phyloP scores from a whole-genome alignment of 2,329 filamentous ascomycete genomes.

The Sporothrix brunneoviolacea region DNA sequence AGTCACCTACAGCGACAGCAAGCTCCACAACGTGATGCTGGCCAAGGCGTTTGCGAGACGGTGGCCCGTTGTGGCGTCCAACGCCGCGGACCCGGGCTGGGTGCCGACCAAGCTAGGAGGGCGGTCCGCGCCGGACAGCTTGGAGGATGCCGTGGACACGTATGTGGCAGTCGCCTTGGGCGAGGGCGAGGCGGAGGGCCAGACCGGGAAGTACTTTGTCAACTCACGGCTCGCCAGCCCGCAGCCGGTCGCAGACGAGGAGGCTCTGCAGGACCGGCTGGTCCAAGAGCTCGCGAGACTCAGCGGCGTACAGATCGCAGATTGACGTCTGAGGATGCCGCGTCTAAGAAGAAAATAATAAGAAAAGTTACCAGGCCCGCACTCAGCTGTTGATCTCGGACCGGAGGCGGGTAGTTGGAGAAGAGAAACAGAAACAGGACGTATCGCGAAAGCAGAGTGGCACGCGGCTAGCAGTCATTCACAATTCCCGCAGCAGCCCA shows the following conservation, averaged over 20 bases:
- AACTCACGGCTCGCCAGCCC: constrained; percentile 24
- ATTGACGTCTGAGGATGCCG: no score
- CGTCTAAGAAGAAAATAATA: no score
- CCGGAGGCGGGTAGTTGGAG: no score
- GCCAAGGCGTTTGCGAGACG: constrained; percentile 46
- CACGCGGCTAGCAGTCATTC: no score
- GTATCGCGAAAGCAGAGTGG: no score
- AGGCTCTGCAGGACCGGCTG: constrained; percentile 37
- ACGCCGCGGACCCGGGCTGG: constrained; percentile 48
- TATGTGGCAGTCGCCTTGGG: constrained; percentile 40
- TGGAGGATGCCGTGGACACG: constrained; percentile 40
- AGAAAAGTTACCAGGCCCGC: no score
- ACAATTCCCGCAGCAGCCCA: no score
- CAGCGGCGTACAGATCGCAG: constrained; percentile 22
- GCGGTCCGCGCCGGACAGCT: constrained; percentile 36
- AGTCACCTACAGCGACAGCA: constrained; percentile 43
- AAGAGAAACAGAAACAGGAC: no score
- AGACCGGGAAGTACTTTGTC: constrained; percentile 34
- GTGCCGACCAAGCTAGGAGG: constrained; percentile 50
- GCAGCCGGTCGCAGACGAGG: constrained; percentile 30
- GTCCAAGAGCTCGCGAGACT: constrained; percentile 30
- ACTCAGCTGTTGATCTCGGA: no score
- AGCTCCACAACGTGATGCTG: constrained; percentile 50
- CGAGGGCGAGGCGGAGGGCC: constrained; percentile 24
- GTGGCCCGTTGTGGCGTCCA: constrained; percentile 33